These are phyloP conservation scores for Coemansia sp. DNA, from an alignment of 192 early-diverging fungal species.

Conservation along the genomic window DNA sequence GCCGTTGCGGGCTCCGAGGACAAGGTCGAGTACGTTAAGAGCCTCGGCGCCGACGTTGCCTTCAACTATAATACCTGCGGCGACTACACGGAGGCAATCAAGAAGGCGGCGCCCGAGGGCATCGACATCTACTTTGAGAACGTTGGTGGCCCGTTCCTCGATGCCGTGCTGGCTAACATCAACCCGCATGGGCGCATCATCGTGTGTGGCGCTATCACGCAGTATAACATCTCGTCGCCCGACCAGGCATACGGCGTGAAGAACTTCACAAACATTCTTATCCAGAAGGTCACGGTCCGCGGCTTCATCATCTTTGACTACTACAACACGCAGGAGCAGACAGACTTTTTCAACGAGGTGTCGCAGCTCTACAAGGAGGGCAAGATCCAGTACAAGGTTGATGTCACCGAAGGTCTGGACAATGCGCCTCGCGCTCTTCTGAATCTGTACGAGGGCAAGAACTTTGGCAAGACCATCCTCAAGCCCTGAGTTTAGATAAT, in stretches of 20 bases:
- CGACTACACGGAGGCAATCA: constrained; percentile 53
- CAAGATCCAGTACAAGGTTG: constrained; percentile 62
- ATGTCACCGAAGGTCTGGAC: constrained; percentile 66
- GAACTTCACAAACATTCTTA: constrained; percentile 60
- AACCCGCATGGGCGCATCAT: constrained; percentile 70
- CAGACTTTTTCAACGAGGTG: constrained; percentile 61
- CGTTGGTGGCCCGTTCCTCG: constrained; percentile 79
- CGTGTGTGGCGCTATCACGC: constrained; percentile 75
- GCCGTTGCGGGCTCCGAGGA: constrained; percentile 82
- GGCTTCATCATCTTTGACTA: constrained; percentile 69
- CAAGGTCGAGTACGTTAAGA: constrained; percentile 72
- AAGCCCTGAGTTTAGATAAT: constrained; percentile 15
- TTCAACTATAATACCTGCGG: constrained; percentile 92
- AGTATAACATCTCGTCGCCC: constrained; percentile 57
- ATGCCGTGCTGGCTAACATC: constrained; percentile 63
- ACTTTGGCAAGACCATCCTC: constrained; percentile 70
- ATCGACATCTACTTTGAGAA: constrained; percentile 88
- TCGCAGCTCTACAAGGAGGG: constrained; percentile 58
- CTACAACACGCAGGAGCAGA: constrained; percentile 44
- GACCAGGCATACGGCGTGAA: constrained; percentile 57
- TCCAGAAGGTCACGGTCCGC: constrained; percentile 59
- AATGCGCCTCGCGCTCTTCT: constrained; percentile 62
- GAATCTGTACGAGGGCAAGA: constrained; percentile 61
- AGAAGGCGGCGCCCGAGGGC: constrained; percentile 67
- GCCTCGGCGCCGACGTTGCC: constrained; percentile 73